Percentiles rank a stretch among this genome's conserved stretches.
These are phyloP conservation scores for Neoboletus subvelutipes DNA, from an alignment of 768 basidiomycete species.

Conservation along the genomic window DNA sequence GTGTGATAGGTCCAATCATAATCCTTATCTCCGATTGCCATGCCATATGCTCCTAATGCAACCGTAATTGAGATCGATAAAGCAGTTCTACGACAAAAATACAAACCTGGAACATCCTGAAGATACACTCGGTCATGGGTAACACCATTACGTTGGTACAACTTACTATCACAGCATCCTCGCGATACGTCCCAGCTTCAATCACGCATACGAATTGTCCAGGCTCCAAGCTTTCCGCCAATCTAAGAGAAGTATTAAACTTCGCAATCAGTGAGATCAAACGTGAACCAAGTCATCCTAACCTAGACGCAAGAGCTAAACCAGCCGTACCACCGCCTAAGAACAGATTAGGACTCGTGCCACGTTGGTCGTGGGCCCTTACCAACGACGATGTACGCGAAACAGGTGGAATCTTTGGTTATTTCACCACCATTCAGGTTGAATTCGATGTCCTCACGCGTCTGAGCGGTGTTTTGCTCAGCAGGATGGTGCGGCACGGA, in stretches of 20 bases:
- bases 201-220: conserved; percentile 20
- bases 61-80: not conserved
- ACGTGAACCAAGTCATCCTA: not conserved
- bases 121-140: not conserved
- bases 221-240: conserved; percentile 13
- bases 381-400: conserved; percentile 18
- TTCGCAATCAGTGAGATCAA: not conserved
- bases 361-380: not conserved
- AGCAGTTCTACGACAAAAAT: not conserved
- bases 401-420: not conserved
- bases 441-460: not conserved
- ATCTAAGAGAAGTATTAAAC: not conserved
- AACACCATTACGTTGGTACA: not conserved
- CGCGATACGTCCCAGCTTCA: conserved; percentile 15
- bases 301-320: conserved; percentile 18
- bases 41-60: conserved; percentile 6
- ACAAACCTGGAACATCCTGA: conserved; percentile 22
- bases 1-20: conserved; percentile 20
- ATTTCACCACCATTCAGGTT: not conserved
- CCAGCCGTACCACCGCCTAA: conserved; percentile 19
- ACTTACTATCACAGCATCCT: conserved; percentile 14
- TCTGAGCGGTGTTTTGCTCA: not conserved
- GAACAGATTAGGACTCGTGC: not conserved
- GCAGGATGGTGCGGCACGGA: not conserved
- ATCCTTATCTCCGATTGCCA: conserved; percentile 1